Base-by-base conservation (phyloP, 2,329 filamentous ascomycete species). In the Phaeosphaeriaceae sp. region DNA sequence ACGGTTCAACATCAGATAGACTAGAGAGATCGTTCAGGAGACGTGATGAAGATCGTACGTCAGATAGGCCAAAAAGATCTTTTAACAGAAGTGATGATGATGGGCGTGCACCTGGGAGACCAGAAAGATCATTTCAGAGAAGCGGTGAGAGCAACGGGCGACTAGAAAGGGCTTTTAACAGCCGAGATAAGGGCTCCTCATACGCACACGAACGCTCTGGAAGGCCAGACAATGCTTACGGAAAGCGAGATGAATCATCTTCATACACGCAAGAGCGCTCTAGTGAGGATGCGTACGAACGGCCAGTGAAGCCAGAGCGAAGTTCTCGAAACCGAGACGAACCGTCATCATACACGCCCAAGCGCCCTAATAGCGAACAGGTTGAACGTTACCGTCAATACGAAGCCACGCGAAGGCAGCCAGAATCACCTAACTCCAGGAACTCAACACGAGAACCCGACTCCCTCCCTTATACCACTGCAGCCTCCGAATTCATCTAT, bases 401-500 rank as follows among this genome's bases (percentile, higher is more conserved):
- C 15, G 38, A 42, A 6, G 15, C 35, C 16, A 23, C 43, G 16
- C 20, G 17, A 32, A 16, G 17, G 4, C 38, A 41, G 12, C 8
- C 30, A 12, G n/a, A 33, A 6, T 26, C 30, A 33, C 13, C 30
- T n/a, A 17, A 39, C 21, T 32, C 21, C 6, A 17, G 18, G n/a
- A 17, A 4, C 28, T 16, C 17, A 13, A 13, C 36, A 15, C 36
- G 29, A 8, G 36, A 21, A 15, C 13, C 18, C 12, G 63, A 68
- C 33, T 60, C 83, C 58, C 79, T 89, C 15, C 84, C 85, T 1
- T 87, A 93, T 67, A 91, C 90, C 0, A 95, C 91, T 0, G 88
- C 93, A 0, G 90, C 90, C 4, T 96, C 92, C 0, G 88, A 96
- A 54, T 97, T 97, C 62, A 79, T 99, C 2, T 97, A 96, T 68